Evolutionary conservation across 1,284 basidiomycete genomes (phyloP).

Genomic region (Somion occarium): DNA sequence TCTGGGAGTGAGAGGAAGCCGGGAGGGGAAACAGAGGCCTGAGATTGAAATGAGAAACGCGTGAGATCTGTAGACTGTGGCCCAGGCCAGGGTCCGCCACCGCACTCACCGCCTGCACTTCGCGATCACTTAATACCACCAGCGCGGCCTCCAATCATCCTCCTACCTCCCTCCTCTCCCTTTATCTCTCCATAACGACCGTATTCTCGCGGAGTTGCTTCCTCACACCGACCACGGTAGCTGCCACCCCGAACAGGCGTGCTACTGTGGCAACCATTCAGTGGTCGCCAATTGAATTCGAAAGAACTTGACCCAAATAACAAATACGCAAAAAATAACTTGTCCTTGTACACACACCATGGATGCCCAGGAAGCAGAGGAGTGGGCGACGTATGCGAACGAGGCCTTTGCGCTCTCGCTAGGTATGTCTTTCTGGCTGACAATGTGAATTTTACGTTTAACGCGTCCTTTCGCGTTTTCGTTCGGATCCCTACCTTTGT

Average conservation of each 20-base stretch:
- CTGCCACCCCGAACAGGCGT: too few species aligned
- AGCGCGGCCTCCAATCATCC: neutral
- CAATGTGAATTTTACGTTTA: conserved; percentile 3
- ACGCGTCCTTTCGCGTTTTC: neutral
- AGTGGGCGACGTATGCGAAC: conserved; percentile 79
- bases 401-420: conserved; percentile 69
- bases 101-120: neutral
- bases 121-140: neutral
- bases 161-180: neutral
- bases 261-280: neutral
- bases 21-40: neutral
- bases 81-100: neutral
- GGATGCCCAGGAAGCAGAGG: conserved; percentile 12
- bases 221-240: too few species aligned
- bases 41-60: neutral
- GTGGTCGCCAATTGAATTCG: neutral
- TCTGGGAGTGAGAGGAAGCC: neutral
- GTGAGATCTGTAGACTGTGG: neutral
- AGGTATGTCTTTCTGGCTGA: conserved; percentile 38
- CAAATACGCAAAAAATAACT: too few species aligned
- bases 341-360: neutral
- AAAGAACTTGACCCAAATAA: too few species aligned
- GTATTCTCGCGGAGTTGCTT: too few species aligned
- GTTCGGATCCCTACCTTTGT: conserved; percentile 5
- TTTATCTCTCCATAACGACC: too few species aligned